Evolutionary conservation across 2,329 filamentous ascomycete genomes (phyloP).

Genomic region (Diaporthe aspalathi): DNA sequence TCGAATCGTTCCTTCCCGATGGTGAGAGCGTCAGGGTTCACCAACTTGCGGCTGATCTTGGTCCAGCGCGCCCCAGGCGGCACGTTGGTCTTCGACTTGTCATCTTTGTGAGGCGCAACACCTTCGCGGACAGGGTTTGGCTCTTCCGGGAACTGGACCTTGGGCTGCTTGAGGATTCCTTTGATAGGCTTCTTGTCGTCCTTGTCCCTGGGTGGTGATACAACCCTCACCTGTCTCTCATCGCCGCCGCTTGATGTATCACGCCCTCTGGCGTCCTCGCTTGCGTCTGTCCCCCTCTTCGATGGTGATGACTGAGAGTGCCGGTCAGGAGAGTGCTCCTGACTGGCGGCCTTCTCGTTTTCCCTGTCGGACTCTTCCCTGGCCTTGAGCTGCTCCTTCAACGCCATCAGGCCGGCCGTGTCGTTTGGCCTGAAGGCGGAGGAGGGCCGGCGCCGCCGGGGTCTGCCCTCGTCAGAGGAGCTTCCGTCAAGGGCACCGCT

Average conservation of each 20-base stretch:
- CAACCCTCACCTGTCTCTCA: constrained; percentile 70
- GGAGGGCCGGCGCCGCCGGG: constrained; percentile 53
- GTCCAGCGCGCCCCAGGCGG: constrained; percentile 89
- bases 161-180: constrained; percentile 88
- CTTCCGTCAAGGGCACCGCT: constrained; percentile 54
- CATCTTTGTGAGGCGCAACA: constrained; percentile 92
- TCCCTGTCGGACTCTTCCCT: constrained; percentile 50
- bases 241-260: constrained; percentile 52
- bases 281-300: constrained; percentile 32
- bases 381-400: constrained; percentile 63
- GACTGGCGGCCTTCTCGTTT: constrained; percentile 37
- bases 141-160: constrained; percentile 86
- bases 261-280: constrained; percentile 55
- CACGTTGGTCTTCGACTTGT: constrained; percentile 78
- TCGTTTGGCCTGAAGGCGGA: constrained; percentile 65
- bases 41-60: constrained; percentile 87
- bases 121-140: constrained; percentile 86
- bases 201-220: constrained; percentile 76
- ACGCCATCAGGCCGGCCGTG: constrained; percentile 59
- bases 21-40: constrained; percentile 89
- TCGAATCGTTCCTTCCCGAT: constrained; percentile 92
- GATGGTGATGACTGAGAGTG: constrained; percentile 18
- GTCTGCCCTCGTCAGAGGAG: constrained; percentile 54
- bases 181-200: constrained; percentile 77
- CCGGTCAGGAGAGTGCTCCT: constrained; percentile 44